Evolutionary conservation across 2,329 filamentous ascomycete genomes (phyloP), one percentile per base, ranked within the genome.

Genomic region (Fusarium liriodendri): DNA sequence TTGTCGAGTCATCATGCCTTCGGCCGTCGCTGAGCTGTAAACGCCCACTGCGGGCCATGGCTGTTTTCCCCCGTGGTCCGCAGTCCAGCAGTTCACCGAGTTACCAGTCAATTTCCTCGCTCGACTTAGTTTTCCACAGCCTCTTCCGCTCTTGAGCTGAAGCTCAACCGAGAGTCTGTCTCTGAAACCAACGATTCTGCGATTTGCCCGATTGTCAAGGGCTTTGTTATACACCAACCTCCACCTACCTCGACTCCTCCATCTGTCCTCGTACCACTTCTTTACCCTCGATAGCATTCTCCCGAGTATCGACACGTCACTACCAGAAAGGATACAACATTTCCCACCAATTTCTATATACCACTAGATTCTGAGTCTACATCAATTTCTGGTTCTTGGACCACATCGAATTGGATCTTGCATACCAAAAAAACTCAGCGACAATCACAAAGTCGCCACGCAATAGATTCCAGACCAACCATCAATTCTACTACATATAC

Each of bases 11-110:
- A 85, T 76, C 83, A 92, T 91, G 89, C 90, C 90, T 90, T 90
- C 88, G 91, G 91, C 92, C 88, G 87, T 93, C 92, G 92, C 91
- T 94, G 92, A 93, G 93, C 94, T 96, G 93, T 97, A 95, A 95
- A 94, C 90, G 86, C 89, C 91, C 91, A 92, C 93, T 95, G 91
- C 92, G 92, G 91, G 90, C 87, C 85, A 81, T 84, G 84, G 82
- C 82, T 82, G 67, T 63, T 78, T 80, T 80, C 82, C 80, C 83
- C 70, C 80, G 73, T 88, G 89, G 90, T 89, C 89, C 89, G 91
- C 90, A 95, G 94, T 94, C 93, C 92, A 91, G 91, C 93, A 95
- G 93, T 92, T 93, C 92, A 91, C 87, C 91, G 92, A 95, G 88
- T 89, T 90, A 78, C 83, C 88, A 85, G 85, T 83, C 85, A 87